Evolutionary conservation across 169 alveolate species (phyloP).

Genomic region (Toxoplasma gondii): DNA sequence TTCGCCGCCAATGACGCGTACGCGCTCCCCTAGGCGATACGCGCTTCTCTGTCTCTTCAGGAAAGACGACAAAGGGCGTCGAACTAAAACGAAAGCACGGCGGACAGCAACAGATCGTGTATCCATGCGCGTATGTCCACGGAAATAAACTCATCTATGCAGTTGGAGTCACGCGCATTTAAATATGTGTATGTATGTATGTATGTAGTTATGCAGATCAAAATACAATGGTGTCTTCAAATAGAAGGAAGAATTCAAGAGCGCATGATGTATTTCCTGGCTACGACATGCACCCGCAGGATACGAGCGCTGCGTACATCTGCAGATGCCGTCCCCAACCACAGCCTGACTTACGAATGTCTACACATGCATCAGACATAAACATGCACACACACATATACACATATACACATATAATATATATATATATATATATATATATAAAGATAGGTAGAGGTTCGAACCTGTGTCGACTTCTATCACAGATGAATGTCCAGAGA

Average conservation of each 20-base stretch:
- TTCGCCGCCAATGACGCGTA: slow-evolving; percentile 21
- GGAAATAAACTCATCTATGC: not conserved
- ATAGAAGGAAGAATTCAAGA: no score
- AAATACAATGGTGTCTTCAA: not conserved
- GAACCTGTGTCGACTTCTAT: no score
- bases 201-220: not conserved
- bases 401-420: not conserved
- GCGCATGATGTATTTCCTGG: no score
- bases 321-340: no score
- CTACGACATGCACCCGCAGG: no score
- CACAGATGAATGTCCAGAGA: no score
- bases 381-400: not conserved
- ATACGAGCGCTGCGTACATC: no score
- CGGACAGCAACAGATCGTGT: not conserved
- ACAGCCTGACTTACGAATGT: no score
- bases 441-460: no score
- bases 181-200: not conserved
- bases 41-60: slow-evolving; percentile 45
- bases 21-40: slow-evolving; percentile 41
- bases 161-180: not conserved
- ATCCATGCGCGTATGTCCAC: not conserved
- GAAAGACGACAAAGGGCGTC: not conserved
- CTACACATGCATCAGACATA: no score
- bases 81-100: slow-evolving; percentile 10
- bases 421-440: not conserved